phyloP scores from a whole-genome alignment of 495 filamentous ascomycete genomes.

The Aspergillus steynii region DNA sequence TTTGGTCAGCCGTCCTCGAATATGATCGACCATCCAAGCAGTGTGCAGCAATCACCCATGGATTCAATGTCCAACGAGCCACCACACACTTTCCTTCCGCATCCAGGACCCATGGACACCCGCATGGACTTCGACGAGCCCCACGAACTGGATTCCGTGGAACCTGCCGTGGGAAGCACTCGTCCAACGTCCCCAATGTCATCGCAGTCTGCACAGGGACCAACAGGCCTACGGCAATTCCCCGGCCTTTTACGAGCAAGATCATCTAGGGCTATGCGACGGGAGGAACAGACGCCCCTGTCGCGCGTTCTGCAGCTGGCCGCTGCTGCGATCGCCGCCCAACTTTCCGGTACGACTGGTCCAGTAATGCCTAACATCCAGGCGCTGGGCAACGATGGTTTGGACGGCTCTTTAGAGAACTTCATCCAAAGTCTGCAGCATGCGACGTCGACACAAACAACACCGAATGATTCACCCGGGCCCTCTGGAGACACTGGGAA shows the following conservation, averaged over 20 bases:
- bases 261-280: constrained; percentile 49
- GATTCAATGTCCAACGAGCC: constrained; percentile 23
- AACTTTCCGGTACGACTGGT: constrained; percentile 56
- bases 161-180: constrained; percentile 29
- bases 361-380: constrained; percentile 59
- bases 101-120: constrained; percentile 43
- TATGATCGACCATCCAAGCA: constrained; percentile 16
- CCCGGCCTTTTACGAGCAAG: constrained; percentile 48
- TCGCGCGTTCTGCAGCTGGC: constrained; percentile 60
- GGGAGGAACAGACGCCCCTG: constrained; percentile 58
- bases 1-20: constrained; percentile 39
- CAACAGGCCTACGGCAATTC: constrained; percentile 37
- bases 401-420: constrained; percentile 57
- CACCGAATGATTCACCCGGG: constrained; percentile 32
- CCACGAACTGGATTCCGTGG: constrained; percentile 47
- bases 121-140: constrained; percentile 42
- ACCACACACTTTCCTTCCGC: constrained; percentile 29
- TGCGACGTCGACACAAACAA: constrained; percentile 46
- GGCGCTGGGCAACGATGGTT: constrained; percentile 55
- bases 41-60: constrained; percentile 23
- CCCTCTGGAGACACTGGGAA: constrained; percentile 26
- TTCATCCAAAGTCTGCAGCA: constrained; percentile 59
- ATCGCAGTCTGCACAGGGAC: constrained; percentile 27
- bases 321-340: constrained; percentile 60
- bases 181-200: constrained; percentile 27